phyloP scores from a whole-genome alignment of 2,329 filamentous ascomycete genomes.

The Fusarium citri region DNA sequence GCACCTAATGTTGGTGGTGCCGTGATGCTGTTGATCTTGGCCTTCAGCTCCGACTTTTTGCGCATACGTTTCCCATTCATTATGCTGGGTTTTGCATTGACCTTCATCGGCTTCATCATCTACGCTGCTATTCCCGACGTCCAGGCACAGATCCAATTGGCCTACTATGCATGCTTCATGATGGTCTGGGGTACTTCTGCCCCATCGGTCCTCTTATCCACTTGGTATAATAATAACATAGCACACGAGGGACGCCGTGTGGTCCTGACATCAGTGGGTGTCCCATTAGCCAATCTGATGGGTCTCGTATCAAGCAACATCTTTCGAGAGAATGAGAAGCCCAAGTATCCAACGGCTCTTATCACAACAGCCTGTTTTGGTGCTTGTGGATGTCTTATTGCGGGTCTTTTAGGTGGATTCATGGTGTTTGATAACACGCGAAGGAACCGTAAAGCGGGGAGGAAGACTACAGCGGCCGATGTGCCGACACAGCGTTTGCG shows the following conservation, averaged over 20 bases:
- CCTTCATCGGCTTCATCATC: constrained; percentile 15
- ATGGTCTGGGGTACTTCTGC: constrained; percentile 25
- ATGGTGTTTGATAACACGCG: constrained; percentile 66
- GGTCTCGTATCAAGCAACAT: constrained; percentile 76
- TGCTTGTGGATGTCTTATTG: constrained; percentile 67
- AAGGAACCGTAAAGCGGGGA: constrained; percentile 9
- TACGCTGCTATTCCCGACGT: constrained; percentile 21
- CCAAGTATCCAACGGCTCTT: constrained; percentile 74
- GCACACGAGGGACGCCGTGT: rapidly evolving
- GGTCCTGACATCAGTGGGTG: constrained; percentile 12
- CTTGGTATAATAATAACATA: constrained; percentile 1
- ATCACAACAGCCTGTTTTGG: constrained; percentile 75
- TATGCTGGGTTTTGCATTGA: constrained; percentile 14
- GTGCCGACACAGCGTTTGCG: constrained; percentile 5
- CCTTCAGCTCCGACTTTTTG: constrained; percentile 12
- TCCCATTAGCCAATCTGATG: constrained; percentile 7
- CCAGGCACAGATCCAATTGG: constrained; percentile 1
- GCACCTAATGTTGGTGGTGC: constrained; percentile 13
- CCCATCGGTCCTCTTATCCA: constrained; percentile 5
- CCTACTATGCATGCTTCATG: constrained; percentile 22
- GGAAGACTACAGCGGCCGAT: constrained; percentile 10
- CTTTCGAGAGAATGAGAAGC: constrained; percentile 71
- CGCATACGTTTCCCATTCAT: constrained; percentile 12
- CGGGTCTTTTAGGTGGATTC: constrained; percentile 65
- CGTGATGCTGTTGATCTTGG: constrained; percentile 16